Evolutionary conservation across 2,329 filamentous ascomycete genomes (phyloP).

Genomic region (Neoascochyta sp.): DNA sequence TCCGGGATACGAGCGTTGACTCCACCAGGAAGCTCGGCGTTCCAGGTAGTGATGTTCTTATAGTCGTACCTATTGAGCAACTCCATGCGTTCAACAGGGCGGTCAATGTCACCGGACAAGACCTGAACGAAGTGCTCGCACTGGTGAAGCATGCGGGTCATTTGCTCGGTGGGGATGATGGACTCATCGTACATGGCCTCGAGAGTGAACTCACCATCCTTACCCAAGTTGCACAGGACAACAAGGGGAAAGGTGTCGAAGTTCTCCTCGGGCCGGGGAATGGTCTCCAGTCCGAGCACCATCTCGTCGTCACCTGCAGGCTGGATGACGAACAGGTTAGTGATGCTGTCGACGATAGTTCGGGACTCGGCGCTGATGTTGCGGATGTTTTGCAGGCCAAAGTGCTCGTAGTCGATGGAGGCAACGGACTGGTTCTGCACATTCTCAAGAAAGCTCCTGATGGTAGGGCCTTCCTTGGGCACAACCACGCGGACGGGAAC

Average conservation of each 20-base stretch:
- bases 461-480: constrained; percentile 23
- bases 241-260: constrained; percentile 19
- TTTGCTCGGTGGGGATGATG: constrained; percentile 11
- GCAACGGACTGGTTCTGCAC: constrained; percentile 13
- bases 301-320: constrained; percentile 6
- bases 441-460: constrained; percentile 8
- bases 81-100: constrained; percentile 7
- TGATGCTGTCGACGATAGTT: constrained; percentile 41
- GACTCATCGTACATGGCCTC: constrained; percentile 13
- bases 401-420: constrained; percentile 16
- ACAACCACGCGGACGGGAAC: constrained; percentile 38
- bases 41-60: constrained; percentile 7
- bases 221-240: constrained; percentile 10
- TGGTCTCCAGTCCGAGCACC: constrained; percentile 8
- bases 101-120: constrained; percentile 4
- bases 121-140: constrained; percentile 10
- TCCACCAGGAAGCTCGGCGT: too few species aligned
- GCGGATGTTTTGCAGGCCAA: constrained; percentile 44
- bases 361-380: constrained; percentile 27
- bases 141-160: constrained; percentile 13
- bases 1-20: constrained; percentile 12
- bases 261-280: constrained; percentile 5
- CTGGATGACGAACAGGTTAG: constrained; percentile 39
- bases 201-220: constrained; percentile 5
- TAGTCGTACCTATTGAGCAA: constrained; percentile 9